Base-by-base conservation (phyloP, 2,329 filamentous ascomycete genomes). In the Fusarium incarnatum region DNA sequence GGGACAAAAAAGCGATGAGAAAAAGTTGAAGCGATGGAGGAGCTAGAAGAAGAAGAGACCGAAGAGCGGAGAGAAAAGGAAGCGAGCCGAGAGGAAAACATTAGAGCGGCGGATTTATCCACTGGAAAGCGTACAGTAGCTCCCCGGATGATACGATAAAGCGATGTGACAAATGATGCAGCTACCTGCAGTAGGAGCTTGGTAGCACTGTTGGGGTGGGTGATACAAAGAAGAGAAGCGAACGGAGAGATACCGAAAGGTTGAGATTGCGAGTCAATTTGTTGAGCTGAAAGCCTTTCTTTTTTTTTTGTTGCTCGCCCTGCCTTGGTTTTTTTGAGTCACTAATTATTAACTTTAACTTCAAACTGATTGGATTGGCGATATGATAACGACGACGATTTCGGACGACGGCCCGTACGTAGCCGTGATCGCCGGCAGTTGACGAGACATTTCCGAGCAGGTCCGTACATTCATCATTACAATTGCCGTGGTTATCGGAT, bases 31-130 rank as follows among this genome's bases (percentile, higher is more conserved):
- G 49, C 49, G 23, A 53, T 53, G 49, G 49, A 49, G n/a, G 48
- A 47, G 25, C 25, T 47, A 34, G 47, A 45, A 34, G 68, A 67
- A 41, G 57, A 58, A 16, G 41, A 60, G 41, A 56, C 58, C 40
- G 63, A 62, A 22, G 47, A 58, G 42, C 60, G 58, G 56, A 60
- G 42, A 34, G 67, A 73, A 60, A 58, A 64, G 49, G 59, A 63
- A 58, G 62, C 32, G 46, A 71, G 49, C 52, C 72, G 70, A 64
- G 71, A 73, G 56, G 71, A 59, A 64, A 75, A 67, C 73, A 75
- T 75, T 30, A 30, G 2, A 30, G 28, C 28, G 63, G 68, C 41
- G 68, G 64, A 11, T 37, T 37, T 59, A 68, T 71, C 55, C 68
- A 70, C 54, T 60, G 37, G 37, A 25, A n/a, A 48, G 20, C 22